Percentiles rank a stretch among this genome's conserved stretches.
Conservation (phyloP, 2,329 filamentous ascomycete genomes). For the Trichophyton verrucosum region DNA sequence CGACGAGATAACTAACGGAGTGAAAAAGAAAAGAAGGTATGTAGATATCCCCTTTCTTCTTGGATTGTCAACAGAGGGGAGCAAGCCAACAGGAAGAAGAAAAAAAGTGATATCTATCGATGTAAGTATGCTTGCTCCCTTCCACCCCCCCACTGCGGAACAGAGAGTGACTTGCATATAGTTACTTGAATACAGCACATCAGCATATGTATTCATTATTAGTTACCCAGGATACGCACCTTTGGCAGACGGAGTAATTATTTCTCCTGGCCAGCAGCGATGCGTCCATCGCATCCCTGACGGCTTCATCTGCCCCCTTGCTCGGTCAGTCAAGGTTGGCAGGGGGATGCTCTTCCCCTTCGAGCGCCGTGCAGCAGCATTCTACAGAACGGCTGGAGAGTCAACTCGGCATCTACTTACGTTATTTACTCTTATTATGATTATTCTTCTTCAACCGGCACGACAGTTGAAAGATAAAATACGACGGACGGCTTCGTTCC, state of each 20-base stretch:
- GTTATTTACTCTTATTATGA: no score
- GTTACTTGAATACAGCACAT: no score
- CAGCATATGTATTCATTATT: no score
- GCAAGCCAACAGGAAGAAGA: background rate
- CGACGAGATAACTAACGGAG: background rate
- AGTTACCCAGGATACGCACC: no score
- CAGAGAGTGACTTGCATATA: background rate
- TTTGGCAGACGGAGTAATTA: no score
- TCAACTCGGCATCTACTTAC: no score
- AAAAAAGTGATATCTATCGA: background rate
- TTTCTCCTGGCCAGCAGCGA: no score
- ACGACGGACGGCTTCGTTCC: no score
- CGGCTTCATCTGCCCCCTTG: background rate
- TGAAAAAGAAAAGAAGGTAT: background rate
- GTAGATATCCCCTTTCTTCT: background rate
- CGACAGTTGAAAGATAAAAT: no score
- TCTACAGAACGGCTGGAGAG: no score
- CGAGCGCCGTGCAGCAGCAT: background rate
- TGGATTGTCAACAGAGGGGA: background rate
- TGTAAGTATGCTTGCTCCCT: background rate
- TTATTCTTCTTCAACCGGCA: no score
- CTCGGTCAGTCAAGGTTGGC: background rate
- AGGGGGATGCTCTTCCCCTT: background rate
- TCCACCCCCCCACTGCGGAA: background rate
- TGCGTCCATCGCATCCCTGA: background rate